Conservation (phyloP, 225 moss, liverwort and hornwort genomes). For the Polytrichum formosum region DNA sequence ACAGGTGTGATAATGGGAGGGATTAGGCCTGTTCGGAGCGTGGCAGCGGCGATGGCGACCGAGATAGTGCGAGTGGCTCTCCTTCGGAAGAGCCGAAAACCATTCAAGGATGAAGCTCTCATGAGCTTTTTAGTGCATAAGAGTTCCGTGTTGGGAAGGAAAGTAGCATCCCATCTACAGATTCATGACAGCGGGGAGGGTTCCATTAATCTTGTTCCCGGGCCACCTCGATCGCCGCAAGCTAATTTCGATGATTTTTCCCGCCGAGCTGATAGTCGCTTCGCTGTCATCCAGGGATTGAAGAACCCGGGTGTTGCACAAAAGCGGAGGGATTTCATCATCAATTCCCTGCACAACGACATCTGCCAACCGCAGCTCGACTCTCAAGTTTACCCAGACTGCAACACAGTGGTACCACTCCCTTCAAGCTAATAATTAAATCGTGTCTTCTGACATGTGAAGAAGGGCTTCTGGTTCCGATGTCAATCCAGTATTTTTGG, state of each 20-base stretch:
- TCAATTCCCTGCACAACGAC: slow-evolving; percentile 12
- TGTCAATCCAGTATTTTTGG: too few relatives aligned
- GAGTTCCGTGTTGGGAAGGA: slow-evolving; percentile 40
- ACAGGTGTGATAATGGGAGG: slow-evolving; percentile 38
- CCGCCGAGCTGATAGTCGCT: slow-evolving; percentile 6
- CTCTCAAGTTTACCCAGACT: slow-evolving; percentile 35
- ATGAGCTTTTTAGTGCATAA: slow-evolving; percentile 41
- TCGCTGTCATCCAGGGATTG: slow-evolving; percentile 41
- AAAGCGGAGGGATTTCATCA: slow-evolving; percentile 8
- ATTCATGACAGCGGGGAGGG: slow-evolving; percentile 32
- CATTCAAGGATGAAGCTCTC: slow-evolving; percentile 20
- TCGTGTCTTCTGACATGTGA: not conserved
- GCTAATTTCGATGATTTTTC: slow-evolving; percentile 13
- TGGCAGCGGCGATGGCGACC: slow-evolving; percentile 44
- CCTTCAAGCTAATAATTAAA: not conserved
- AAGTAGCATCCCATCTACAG: slow-evolving; percentile 43
- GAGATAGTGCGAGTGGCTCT: slow-evolving; percentile 56
- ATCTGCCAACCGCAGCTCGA: slow-evolving; percentile 29
- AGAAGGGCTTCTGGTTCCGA: too few relatives aligned
- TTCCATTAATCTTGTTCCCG: slow-evolving; percentile 24
- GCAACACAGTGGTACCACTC: slow-evolving; percentile 5
- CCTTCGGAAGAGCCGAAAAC: slow-evolving; percentile 22
- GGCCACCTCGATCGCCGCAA: not conserved
- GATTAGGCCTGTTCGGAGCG: slow-evolving; percentile 37
- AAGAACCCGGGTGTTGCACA: not conserved